Base-by-base conservation (phyloP, 768 basidiomycete species). In the Suillus tomentosus region DNA sequence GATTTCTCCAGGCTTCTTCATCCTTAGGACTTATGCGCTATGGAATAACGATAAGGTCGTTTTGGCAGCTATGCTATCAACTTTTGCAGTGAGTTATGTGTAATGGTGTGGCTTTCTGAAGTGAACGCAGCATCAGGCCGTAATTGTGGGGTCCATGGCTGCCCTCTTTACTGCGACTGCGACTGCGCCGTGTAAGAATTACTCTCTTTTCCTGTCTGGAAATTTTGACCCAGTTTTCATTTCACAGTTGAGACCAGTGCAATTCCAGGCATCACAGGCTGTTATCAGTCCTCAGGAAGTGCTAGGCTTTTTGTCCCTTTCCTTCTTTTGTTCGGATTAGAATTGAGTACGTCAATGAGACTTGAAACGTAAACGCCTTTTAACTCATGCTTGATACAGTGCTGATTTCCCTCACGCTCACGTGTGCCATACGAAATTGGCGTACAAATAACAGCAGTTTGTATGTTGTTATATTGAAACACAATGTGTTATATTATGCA, bases 401-500 rank as follows among this genome's bases (percentile, higher is more conserved):
- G 58, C 17, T 64, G 15, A 37, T 64, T 31, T 34, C 60, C 5
- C 50, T 64, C 34, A 64, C 59, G 5, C 51, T 31, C 31, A 31
- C 31, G 37, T 47, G 57, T 19, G 59, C n/a, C 22, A 34, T 61
- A 47, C 22, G 51, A 61, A 34, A 11, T 39, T 64, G 60, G 45
- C 36, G 60, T 40, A 6, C 24, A 27, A n/a, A n/a, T 3, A 1
- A 8, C 17, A 24, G 5, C 11, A 34, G 27, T 22, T 60, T 64
- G 17, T 24, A 61, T 43, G 6, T 31, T 40, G 60, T 64, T 27
- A 5, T 64, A 31, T 27, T 61, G 31, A 60, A 64, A 31, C 63
- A 64, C 27, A 64, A 61, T 19, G 13, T 61, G 11, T 61, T 64
- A 14, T 64, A 64, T 34, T 64, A 61, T 61, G 43, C 17, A 17